These are phyloP conservation scores for Barnettozyma vustinii DNA, from an alignment of 805 yeast species.

Conservation along the genomic window DNA sequence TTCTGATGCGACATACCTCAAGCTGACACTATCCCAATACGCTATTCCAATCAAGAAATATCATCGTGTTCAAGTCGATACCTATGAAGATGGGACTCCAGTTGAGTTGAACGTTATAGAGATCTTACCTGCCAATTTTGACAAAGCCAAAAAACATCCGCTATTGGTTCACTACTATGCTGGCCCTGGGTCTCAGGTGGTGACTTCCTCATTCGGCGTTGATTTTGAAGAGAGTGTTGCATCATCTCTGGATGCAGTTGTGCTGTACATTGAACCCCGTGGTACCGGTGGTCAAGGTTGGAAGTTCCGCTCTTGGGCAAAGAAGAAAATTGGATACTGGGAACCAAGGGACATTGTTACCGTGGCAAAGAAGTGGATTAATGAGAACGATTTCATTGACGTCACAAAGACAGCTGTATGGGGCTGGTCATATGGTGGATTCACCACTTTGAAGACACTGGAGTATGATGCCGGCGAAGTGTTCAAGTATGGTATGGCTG, in stretches of 20 bases:
- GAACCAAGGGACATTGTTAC: slow-evolving; percentile 85
- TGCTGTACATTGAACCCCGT: slow-evolving; percentile 92
- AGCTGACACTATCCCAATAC: slow-evolving; percentile 27
- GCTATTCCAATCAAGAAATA: slow-evolving; percentile 50
- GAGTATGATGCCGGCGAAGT: slow-evolving; percentile 71
- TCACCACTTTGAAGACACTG: slow-evolving; percentile 79
- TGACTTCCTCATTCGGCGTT: slow-evolving; percentile 50
- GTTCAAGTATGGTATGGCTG: slow-evolving; percentile 89
- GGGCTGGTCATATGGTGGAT: slow-evolving; percentile 99
- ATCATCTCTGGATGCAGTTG: slow-evolving; percentile 72
- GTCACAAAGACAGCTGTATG: slow-evolving; percentile 69
- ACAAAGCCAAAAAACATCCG: slow-evolving; percentile 56
- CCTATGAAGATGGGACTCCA: slow-evolving; percentile 38
- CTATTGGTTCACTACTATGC: slow-evolving; percentile 90
- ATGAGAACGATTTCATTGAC: slow-evolving; percentile 49
- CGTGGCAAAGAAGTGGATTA: slow-evolving; percentile 60
- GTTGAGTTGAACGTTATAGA: slow-evolving; percentile 62
- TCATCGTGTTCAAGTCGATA: slow-evolving; percentile 41
- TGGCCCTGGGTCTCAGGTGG: slow-evolving; percentile 93
- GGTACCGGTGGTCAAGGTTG: slow-evolving; percentile 93
- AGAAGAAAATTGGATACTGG: slow-evolving; percentile 72
- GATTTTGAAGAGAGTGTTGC: slow-evolving; percentile 73
- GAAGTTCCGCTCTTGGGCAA: slow-evolving; percentile 68
- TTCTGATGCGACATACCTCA: slow-evolving; percentile 9
- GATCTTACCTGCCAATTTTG: slow-evolving; percentile 69